These are phyloP conservation scores for Citrus sinensis DNA, from an alignment of 345 rosid genomes.

Conservation along the genomic window DNA sequence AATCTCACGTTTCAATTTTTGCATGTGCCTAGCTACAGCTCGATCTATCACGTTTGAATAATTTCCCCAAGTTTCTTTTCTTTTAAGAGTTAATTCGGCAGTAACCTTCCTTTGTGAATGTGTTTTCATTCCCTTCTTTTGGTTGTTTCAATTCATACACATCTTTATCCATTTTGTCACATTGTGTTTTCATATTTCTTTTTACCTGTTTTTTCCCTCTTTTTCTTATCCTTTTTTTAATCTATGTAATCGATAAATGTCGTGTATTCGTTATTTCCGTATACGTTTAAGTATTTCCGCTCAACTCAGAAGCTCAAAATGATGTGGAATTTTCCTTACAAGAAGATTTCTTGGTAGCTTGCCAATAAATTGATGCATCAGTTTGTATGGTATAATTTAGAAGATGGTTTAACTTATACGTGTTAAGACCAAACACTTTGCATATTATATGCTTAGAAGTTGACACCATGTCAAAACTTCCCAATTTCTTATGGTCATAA, in stretches of 20 bases:
- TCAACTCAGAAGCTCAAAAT: neutral
- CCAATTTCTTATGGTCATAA: neutral
- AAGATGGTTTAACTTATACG: neutral
- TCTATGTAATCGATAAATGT: neutral
- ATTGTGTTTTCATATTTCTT: neutral
- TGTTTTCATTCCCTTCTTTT: constrained; percentile 10
- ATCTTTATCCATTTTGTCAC: neutral
- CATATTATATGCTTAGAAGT: neutral
- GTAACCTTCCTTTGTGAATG: neutral
- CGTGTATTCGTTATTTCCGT: neutral
- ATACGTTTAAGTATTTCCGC: neutral
- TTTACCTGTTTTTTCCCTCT: neutral
- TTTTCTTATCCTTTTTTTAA: neutral
- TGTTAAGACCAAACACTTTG: neutral
- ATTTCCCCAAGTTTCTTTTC: neutral
- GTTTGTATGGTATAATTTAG: neutral
- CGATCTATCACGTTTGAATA: constrained; percentile 4
- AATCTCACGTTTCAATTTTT: constrained; percentile 14
- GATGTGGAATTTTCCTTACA: neutral
- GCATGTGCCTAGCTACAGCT: neutral
- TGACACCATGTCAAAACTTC: neutral
- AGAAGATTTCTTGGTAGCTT: neutral
- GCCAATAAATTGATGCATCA: neutral
- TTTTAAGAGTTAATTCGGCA: neutral
- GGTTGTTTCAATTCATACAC: neutral